Conservation (phyloP, 2,329 filamentous ascomycete genomes). For the Tolypocladium endophyticum region DNA sequence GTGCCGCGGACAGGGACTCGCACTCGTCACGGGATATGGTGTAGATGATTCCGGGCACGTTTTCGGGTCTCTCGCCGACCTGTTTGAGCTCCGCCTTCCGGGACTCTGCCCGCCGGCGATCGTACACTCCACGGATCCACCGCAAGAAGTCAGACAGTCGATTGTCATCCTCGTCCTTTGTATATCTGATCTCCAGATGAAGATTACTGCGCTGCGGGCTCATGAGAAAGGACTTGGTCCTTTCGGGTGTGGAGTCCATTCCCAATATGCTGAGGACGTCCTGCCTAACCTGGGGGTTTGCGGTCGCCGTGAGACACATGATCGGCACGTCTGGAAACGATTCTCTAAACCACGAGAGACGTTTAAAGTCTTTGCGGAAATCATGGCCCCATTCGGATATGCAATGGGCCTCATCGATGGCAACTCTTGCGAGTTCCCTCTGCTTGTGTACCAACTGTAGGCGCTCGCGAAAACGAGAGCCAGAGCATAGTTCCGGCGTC, state of each 20-base stretch:
- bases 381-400: slow-evolving; percentile 98
- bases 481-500: slow-evolving; percentile 79
- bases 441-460: slow-evolving; percentile 67
- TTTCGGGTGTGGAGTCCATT: slow-evolving; percentile 46
- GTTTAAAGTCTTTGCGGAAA: slow-evolving; percentile 86
- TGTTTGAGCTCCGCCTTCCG: slow-evolving; percentile 48
- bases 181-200: slow-evolving; percentile 83
- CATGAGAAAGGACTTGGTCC: slow-evolving; percentile 69
- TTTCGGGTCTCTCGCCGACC: slow-evolving; percentile 44
- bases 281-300: slow-evolving; percentile 67
- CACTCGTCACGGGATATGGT: slow-evolving; percentile 66
- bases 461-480: slow-evolving; percentile 64
- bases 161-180: slow-evolving; percentile 61
- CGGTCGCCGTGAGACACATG: slow-evolving; percentile 87
- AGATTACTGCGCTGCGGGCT: slow-evolving; percentile 76
- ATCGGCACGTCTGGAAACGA: slow-evolving; percentile 79
- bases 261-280: slow-evolving; percentile 72
- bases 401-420: slow-evolving; percentile 91
- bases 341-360: slow-evolving; percentile 73
- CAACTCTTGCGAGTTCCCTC: slow-evolving; percentile 75
- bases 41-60: slow-evolving; percentile 70
- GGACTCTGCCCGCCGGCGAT: slow-evolving; percentile 50
- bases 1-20: slow-evolving; percentile 55
- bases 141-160: slow-evolving; percentile 62
- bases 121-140: slow-evolving; percentile 68